Base-by-base conservation (phyloP, 371 early-diverging fungal genomes). In the Mucor sp. region DNA sequence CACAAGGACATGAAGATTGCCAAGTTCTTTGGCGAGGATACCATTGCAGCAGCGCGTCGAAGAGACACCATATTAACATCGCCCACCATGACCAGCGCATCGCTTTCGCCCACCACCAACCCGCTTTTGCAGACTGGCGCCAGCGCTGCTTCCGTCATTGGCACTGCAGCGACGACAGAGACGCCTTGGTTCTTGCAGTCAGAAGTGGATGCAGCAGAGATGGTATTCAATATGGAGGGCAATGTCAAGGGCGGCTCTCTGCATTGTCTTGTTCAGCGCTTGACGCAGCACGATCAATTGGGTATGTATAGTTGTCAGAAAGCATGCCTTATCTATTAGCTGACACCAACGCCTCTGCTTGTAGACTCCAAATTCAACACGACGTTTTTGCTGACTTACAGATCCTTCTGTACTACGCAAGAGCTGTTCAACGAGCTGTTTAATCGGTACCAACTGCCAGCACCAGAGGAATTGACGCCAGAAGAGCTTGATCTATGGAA, bases 191-290 rank as follows among this genome's bases (percentile, higher is more conserved):
- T 83, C 64, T 82, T 96, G 30, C 75, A 76, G 11, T 84, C 91
- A 62, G 95, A 95, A 75, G 90, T 92, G 61, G 72, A 79, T 5
- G 78, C 85, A 4, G 77, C 83, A 25, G 94, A 93, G 35, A 84
- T 97, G 53, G 71, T 93, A 2, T 89, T 95, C 71, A 93, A 90
- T 76, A 82, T 87, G 81, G 97, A 97, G 60, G 93, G 92, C 3
- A 86, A 90, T 65, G 95, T 97, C 58, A 92, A 91, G 72, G 97
- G 97, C 59, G 97, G 97, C 25, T 94, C 95, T 3, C 74, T 96
- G 15, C 69, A 78, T 7, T 91, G 93, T 0, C 82, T 97, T 6
- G 87, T 96, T 4, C 96, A 96, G 80, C 83, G 94, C 23, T 80
- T 97, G 69, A 97, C 97, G 0, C 84, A 92, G 35, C 97, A 97